These are phyloP conservation scores for Monosporascus sp. DNA, from an alignment of 2,329 filamentous ascomycete species.

Conservation along the genomic window DNA sequence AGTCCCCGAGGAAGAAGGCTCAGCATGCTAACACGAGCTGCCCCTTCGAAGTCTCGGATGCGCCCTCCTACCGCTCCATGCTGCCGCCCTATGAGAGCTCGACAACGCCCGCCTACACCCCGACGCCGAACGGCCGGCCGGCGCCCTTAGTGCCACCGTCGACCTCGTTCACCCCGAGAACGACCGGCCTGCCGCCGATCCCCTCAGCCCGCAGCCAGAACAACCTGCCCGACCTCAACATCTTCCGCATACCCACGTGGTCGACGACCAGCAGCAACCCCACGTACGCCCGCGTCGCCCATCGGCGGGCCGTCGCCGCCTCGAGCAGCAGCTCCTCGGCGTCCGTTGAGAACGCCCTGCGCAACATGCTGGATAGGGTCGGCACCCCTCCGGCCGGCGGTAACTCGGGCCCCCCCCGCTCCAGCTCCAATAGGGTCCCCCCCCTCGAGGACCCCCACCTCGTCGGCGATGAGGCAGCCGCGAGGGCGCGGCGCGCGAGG, in stretches of 20 bases:
- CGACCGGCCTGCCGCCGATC: slow-evolving; percentile 47
- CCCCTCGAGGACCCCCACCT: slow-evolving; percentile 63
- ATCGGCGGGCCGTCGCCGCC: slow-evolving; percentile 42
- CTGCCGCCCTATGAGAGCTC: slow-evolving; percentile 39
- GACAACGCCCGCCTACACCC: slow-evolving; percentile 45
- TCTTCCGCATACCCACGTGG: slow-evolving; percentile 57
- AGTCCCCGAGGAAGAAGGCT: neutral
- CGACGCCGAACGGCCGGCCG: slow-evolving; percentile 25
- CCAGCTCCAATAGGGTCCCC: slow-evolving; percentile 26
- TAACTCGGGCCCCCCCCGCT: neutral
- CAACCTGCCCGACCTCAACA: slow-evolving; percentile 38
- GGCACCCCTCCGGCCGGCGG: neutral
- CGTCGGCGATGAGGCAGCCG: slow-evolving; percentile 61
- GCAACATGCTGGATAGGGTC: slow-evolving; percentile 18
- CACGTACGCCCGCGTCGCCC: slow-evolving; percentile 58
- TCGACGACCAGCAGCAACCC: slow-evolving; percentile 50
- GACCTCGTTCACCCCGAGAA: slow-evolving; percentile 21
- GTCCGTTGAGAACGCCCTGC: slow-evolving; percentile 18
- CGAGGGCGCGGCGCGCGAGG: slow-evolving; percentile 50
- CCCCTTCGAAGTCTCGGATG: slow-evolving; percentile 49
- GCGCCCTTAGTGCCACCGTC: slow-evolving; percentile 30
- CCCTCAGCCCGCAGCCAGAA: slow-evolving; percentile 33
- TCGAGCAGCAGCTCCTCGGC: slow-evolving; percentile 14
- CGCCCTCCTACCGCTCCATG: slow-evolving; percentile 58
- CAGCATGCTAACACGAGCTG: slow-evolving; percentile 11